Evolutionary conservation across 331 rosid genomes (phyloP), one percentile per base, ranked within the genome.

Genomic region (Malus hybrid): DNA sequence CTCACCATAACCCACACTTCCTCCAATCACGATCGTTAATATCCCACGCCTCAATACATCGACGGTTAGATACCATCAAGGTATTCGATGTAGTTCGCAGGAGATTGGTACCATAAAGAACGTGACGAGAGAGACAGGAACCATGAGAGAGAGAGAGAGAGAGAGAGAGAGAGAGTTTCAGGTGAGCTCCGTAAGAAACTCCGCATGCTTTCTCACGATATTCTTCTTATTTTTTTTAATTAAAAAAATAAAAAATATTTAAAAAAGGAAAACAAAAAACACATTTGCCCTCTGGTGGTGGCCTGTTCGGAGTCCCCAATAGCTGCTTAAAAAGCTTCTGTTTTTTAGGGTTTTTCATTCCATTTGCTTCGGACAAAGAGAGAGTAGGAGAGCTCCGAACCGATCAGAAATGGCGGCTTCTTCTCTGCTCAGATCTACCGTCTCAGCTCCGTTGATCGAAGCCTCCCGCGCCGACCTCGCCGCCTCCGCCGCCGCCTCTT

Each of bases 341-440:
- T 13, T 22, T 24, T 48, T 28, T 27, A 15, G 50, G 73, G 57
- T 46, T 52, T 79, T 67, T 7, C 15, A 33, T 67, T 74, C 18
- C 15, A 20, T 20, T 44, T 10, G 14, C 19, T 13, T n/a, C 54
- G 2, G n/a, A 15, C 28, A 5, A 13, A 48, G 76, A 69, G 76
- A 61, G 28, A 18, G 6, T 31, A 19, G 4, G 20, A 32, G 69
- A 16, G 32, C 32, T 32, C 46, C 28, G 75, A 57, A 28, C 66
- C 46, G 32, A 33, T 60, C 75, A 73, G 44, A 85, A 80, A 93
- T 93, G 98, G 97, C 93, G 34, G 85, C 85, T 31, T 73, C 93
- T 28, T 86, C 90, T 50, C 76, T 89, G 9, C 86, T 91, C 80
- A 83, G 96, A 91, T 91, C 97, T 76, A 74, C 88, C 0, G 50